These are phyloP conservation scores for Calonectria henricotiae DNA, from an alignment of 2,329 filamentous ascomycete genomes.

Conservation along the genomic window DNA sequence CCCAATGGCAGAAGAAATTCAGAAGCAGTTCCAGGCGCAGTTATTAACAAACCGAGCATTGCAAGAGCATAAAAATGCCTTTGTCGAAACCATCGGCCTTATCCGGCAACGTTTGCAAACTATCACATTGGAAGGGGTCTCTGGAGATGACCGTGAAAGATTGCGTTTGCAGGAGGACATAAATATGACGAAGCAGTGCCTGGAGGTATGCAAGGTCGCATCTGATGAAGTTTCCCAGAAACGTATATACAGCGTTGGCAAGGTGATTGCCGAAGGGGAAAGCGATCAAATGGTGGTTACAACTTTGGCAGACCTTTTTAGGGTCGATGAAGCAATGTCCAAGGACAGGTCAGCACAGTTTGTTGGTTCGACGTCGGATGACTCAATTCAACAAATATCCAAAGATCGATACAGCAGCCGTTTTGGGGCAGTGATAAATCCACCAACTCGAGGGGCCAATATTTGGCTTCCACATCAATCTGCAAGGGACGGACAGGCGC, in stretches of 20 bases:
- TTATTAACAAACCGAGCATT: conserved; percentile 53
- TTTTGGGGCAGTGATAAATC: conserved; percentile 34
- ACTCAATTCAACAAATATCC: conserved; percentile 42
- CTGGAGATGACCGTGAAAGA: conserved; percentile 49
- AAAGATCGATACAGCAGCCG: conserved; percentile 45
- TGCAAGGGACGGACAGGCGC: neutral
- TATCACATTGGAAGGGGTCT: conserved; percentile 46
- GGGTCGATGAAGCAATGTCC: conserved; percentile 58
- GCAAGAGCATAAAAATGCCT: conserved; percentile 53
- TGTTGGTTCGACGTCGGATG: conserved; percentile 58
- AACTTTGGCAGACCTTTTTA: conserved; percentile 61
- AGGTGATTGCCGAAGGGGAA: conserved; percentile 58
- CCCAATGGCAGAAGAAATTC: neutral
- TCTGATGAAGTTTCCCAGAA: conserved; percentile 51
- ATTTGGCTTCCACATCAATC: neutral
- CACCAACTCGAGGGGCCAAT: neutral
- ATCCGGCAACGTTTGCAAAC: conserved; percentile 56
- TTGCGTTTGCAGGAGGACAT: conserved; percentile 57
- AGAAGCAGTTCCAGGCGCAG: conserved; percentile 55
- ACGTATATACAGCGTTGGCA: conserved; percentile 58
- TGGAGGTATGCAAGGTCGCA: conserved; percentile 60
- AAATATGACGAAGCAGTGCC: conserved; percentile 56
- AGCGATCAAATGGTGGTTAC: conserved; percentile 62
- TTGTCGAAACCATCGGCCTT: conserved; percentile 54
- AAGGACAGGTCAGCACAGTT: conserved; percentile 57